Evolutionary conservation across 345 rosid genomes (phyloP).

Genomic region (Boechera divaricarpa): DNA sequence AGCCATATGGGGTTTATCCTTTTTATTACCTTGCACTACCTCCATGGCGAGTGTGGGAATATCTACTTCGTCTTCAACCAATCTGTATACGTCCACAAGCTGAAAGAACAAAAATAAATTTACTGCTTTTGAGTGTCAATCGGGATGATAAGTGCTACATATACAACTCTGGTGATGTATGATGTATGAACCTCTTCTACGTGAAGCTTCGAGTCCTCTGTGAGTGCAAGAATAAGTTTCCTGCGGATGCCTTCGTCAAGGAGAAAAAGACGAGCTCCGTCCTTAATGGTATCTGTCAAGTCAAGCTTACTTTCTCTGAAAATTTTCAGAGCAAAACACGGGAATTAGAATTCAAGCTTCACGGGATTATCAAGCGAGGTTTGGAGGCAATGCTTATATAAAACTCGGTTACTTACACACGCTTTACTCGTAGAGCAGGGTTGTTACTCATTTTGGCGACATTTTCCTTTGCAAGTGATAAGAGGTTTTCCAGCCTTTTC

Average conservation of each 20-base stretch:
- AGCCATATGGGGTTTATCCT: not conserved
- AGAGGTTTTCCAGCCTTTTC: conserved; percentile 92
- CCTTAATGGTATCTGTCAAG: conserved; percentile 89
- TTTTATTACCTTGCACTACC: conserved; percentile 70
- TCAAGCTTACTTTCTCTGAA: conserved; percentile 74
- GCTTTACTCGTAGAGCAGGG: conserved; percentile 70
- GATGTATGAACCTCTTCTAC: conserved; percentile 69
- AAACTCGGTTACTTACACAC: conserved; percentile 48
- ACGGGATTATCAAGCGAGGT: not conserved
- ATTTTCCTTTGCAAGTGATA: conserved; percentile 91
- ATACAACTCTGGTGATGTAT: conserved; percentile 3
- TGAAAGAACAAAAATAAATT: conserved; percentile 44
- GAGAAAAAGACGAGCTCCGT: conserved; percentile 90
- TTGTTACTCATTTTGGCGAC: conserved; percentile 93
- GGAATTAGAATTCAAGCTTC: conserved; percentile 18
- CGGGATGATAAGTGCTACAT: not conserved
- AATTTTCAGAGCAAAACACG: not conserved
- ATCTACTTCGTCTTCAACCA: conserved; percentile 81
- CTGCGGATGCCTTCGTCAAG: conserved; percentile 86
- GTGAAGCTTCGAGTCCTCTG: conserved; percentile 96
- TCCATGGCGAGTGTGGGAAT: conserved; percentile 72
- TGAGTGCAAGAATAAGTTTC: conserved; percentile 87
- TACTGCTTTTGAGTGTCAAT: conserved; percentile 25
- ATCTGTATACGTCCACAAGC: conserved; percentile 92
- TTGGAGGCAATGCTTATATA: conserved; percentile 21